Conservation (phyloP, 345 rosid genomes). For the Populus davidiana region DNA sequence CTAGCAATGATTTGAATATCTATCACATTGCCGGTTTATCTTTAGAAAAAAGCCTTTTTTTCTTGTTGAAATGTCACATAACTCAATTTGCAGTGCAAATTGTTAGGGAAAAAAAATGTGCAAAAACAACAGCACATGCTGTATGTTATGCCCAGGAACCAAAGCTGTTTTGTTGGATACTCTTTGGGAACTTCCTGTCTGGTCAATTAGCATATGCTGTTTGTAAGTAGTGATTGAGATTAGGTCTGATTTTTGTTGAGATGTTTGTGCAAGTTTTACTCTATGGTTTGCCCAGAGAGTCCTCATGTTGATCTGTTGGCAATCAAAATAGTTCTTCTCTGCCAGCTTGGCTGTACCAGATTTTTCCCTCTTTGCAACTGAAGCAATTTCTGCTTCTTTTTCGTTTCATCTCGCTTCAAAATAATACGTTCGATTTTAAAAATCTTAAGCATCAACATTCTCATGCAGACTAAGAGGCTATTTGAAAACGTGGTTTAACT, state of each 20-base stretch:
- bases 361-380: not conserved
- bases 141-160: slow-evolving; percentile 18
- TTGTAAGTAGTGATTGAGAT: slow-evolving; percentile 1
- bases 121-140: slow-evolving; percentile 13
- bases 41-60: not conserved
- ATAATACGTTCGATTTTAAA: not conserved
- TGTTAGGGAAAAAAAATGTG: slow-evolving; percentile 6
- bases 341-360: not conserved
- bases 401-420: not conserved
- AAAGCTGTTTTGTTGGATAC: slow-evolving; percentile 7
- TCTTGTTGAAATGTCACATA: not conserved
- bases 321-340: not conserved
- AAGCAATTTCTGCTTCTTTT: not conserved
- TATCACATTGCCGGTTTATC: not conserved
- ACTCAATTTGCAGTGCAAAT: slow-evolving; percentile 11
- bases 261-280: slow-evolving; percentile 11
- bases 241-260: slow-evolving; percentile 16
- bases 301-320: not conserved
- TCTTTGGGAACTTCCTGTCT: not conserved
- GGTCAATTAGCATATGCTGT: slow-evolving; percentile 10
- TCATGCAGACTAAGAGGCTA: no score
- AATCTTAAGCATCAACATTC: not conserved
- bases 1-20: not conserved
- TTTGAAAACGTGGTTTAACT: no score
- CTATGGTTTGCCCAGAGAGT: slow-evolving; percentile 7